Base-by-base conservation (phyloP, 2,329 filamentous ascomycete species). In the Leptographium procerum region DNA sequence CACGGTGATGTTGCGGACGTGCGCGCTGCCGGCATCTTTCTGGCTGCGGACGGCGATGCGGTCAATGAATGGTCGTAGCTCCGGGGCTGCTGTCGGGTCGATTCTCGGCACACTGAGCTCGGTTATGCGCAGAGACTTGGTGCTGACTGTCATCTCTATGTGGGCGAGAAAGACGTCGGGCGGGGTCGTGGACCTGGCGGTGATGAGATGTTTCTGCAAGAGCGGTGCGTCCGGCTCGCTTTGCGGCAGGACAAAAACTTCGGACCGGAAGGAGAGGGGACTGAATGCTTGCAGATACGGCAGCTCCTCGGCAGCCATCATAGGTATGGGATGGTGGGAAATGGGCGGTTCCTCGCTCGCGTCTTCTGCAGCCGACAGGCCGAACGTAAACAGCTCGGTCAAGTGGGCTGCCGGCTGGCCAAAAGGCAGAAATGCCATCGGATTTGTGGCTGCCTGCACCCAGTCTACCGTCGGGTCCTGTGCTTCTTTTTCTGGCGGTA, bases 201-300 rank as follows among this genome's bases (percentile, higher is more conserved):
- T 77, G 40, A 89, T 83, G 4, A 71, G 68, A 64, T 87, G 83
- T 2, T 74, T 74, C 59, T 85, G 82, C 34, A 79, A 67, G 0
- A 77, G 61, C 14, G 63, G 60, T 2, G 31, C 63, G 65, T 54
- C 52, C 3, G 55, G 28, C 24, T 16, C 2, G 13, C 24, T 36
- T 16, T 33, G 34, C 0, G 78, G 75, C 2, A 81, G 65, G 0
- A 79, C 69, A 0, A 74, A 70, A 16, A 83, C 73, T 0, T 71
- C 76, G 0, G 83, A 85, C 0, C 76, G 76, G 59, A 88, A 84
- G 0, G 74, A 75, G 16, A 94, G 77, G 0, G 86, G 82, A 0
- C 83, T 87, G 65, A 94, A 90, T 10, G 86, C 76, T 52, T 86
- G 81, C 0, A 91, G 75, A 63, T 86, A 90, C 0, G 86, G 83